phyloP scores from a whole-genome alignment of 2,329 filamentous ascomycete species.

The Pseudocercospora fuligena region DNA sequence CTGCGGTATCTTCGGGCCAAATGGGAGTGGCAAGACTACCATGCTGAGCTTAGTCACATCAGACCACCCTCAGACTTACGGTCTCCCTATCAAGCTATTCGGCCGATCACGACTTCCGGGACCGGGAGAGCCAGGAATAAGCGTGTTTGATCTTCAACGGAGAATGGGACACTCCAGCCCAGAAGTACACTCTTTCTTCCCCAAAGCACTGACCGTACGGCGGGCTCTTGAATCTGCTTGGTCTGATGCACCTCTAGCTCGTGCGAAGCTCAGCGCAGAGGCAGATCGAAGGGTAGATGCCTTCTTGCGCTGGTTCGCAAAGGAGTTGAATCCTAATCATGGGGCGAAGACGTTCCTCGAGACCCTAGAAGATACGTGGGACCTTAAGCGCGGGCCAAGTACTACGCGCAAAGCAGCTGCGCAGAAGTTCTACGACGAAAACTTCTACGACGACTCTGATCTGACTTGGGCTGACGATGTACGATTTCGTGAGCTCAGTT shows the following conservation, averaged over 20 bases:
- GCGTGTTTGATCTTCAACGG: conserved; percentile 88
- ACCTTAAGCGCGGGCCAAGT: neutral
- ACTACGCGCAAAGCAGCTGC: neutral
- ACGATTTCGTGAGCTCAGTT: conserved; percentile 75
- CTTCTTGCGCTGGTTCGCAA: conserved; percentile 75
- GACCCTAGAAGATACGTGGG: conserved; percentile 9
- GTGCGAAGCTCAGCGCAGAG: conserved; percentile 65
- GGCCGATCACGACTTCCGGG: conserved; percentile 79
- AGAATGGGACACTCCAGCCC: conserved; percentile 92
- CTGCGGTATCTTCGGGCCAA: conserved; percentile 92
- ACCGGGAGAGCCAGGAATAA: conserved; percentile 72
- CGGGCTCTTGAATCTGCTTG: conserved; percentile 83
- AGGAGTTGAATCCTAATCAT: conserved; percentile 69
- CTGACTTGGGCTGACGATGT: conserved; percentile 69
- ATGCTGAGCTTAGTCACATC: conserved; percentile 90
- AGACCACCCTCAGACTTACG: conserved; percentile 94
- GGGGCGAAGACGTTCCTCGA: conserved; percentile 19
- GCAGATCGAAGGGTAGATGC: conserved; percentile 68
- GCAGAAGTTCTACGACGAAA: conserved; percentile 20
- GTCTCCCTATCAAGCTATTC: conserved; percentile 84
- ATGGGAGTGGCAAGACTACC: conserved; percentile 94
- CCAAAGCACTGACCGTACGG: conserved; percentile 73
- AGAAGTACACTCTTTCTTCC: conserved; percentile 92
- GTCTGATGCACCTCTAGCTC: conserved; percentile 81
- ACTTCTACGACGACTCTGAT: conserved; percentile 34